Evolutionary conservation across 805 yeast genomes (phyloP), one percentile per base, ranked within the genome.

Genomic region (Candida schatavii): DNA sequence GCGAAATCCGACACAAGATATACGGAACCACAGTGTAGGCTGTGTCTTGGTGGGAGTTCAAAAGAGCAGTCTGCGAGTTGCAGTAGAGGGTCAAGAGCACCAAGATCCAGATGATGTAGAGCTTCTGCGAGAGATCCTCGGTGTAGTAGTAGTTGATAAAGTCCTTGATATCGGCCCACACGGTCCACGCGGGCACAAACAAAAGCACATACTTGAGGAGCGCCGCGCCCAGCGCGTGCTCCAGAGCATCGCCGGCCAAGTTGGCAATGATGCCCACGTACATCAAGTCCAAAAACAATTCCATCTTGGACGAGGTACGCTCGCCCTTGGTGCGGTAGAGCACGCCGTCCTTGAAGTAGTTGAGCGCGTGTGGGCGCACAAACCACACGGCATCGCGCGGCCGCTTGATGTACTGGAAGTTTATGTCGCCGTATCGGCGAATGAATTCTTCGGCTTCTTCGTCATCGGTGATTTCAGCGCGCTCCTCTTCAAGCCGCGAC

Each of bases 201-300:
- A 78, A 54, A 32, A 81, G 50, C 4, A 77, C 40, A 51, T 79
- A 81, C 47, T 68, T 68, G 29, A 73, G 57, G 20, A 81, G 56
- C 0, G 78, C 57, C 3, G 52, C 54, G 29, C 81, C 81, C 15
- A 68, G 56, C 23, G 81, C 79, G 14, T 72, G 55, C 42, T 72
- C 77, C 3, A 76, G 66, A 0, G 82, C 82, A 33, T 59, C 59
- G 3, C 76, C 68, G 0, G 86, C 85, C 34, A 80, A 58, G 43
- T 78, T 78, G 18, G 84, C 77, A 22, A 78, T 77, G 36, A 81
- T 75, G 2, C 84, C 86, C 46, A 81, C 86, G 51, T 80, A 81
- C 46, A 80, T 60, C 59, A 82, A 67, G 56, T 81, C 87, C 39
- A 81, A 56, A 48, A 81, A 81, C 57, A 81, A 67, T 53, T 81